Evolutionary conservation across 257 asterid species (phyloP).

Genomic region (Jacaranda mimosifolia): DNA sequence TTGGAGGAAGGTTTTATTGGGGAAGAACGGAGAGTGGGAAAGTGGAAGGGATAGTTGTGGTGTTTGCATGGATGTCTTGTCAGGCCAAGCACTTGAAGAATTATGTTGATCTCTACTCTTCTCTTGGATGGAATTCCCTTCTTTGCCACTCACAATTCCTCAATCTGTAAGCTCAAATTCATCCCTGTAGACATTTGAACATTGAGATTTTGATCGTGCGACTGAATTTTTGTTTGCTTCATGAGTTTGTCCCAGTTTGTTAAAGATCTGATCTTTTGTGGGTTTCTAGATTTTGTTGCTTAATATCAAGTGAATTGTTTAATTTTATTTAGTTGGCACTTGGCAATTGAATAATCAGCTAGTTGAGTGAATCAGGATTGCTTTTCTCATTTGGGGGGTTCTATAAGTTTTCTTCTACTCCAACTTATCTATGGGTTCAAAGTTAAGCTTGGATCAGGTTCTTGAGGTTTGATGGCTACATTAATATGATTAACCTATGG

Average conservation of each 20-base stretch:
- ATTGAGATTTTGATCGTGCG: conserved; percentile 2
- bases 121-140: conserved; percentile 91
- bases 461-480: not conserved
- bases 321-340: too few species aligned
- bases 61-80: conserved; percentile 92
- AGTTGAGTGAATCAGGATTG: not conserved
- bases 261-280: not conserved
- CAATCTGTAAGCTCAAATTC: conserved; percentile 62
- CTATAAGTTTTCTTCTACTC: not conserved
- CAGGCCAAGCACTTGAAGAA: conserved; percentile 76
- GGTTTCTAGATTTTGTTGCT: conserved; percentile 9
- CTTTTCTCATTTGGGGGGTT: not conserved
- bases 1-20: conserved; percentile 88
- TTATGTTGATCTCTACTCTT: conserved; percentile 75
- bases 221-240: conserved; percentile 6
- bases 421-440: not conserved
- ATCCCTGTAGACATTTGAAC: not conserved
- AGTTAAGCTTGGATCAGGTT: not conserved
- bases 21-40: conserved; percentile 73
- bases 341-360: too few species aligned
- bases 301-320: not conserved
- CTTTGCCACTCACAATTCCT: conserved; percentile 88
- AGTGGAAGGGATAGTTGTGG: conserved; percentile 86
- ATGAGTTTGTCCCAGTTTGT: conserved; percentile 8
- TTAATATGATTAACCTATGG: not conserved